Evolutionary conservation across 2,329 filamentous ascomycete species (phyloP).

Genomic region (Coniochaeta hoffmannii): DNA sequence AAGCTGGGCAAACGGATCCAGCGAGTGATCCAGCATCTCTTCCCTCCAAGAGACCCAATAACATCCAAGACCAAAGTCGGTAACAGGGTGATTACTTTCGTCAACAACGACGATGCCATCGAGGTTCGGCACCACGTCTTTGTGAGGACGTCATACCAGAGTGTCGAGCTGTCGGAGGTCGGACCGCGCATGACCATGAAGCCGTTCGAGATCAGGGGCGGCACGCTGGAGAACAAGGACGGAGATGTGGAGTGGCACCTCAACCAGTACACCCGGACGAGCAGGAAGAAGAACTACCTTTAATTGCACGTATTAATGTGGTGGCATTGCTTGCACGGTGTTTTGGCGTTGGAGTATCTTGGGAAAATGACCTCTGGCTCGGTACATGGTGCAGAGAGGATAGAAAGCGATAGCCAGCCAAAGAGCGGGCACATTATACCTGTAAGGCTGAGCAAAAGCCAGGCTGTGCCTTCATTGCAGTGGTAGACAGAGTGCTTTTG

Average conservation of each 20-base stretch:
- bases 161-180: conserved; percentile 81
- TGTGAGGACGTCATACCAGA: conserved; percentile 84
- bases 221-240: conserved; percentile 88
- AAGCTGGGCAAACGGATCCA: conserved; percentile 74
- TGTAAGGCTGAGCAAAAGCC: no score
- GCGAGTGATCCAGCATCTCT: conserved; percentile 88
- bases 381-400: neutral
- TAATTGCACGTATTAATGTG: conserved; percentile 31
- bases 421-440: no score
- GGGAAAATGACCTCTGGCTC: neutral
- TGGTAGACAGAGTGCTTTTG: no score
- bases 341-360: neutral
- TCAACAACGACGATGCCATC: conserved; percentile 88
- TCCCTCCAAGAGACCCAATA: conserved; percentile 76
- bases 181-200: conserved; percentile 97
- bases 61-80: conserved; percentile 70
- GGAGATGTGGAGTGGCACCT: conserved; percentile 96
- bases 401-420: neutral
- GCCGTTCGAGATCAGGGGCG: conserved; percentile 84
- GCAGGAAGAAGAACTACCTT: conserved; percentile 91
- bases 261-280: conserved; percentile 89
- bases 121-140: conserved; percentile 89
- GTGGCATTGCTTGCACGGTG: neutral
- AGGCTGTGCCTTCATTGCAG: no score
- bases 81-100: conserved; percentile 84